Evolutionary conservation across 805 yeast genomes (phyloP).

Genomic region (Ogataea nakhonphanomensis): DNA sequence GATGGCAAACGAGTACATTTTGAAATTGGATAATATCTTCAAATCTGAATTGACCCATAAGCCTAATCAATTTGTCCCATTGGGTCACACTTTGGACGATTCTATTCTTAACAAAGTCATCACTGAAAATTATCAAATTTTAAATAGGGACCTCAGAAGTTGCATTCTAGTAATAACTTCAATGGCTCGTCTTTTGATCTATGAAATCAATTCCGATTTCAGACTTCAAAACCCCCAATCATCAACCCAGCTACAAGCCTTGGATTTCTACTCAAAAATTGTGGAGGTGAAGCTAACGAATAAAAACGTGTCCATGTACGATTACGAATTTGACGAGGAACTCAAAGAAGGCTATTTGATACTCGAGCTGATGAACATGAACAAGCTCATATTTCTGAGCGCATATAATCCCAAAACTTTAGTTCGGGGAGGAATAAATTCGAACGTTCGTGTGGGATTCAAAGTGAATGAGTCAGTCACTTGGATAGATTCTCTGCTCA

Average conservation of each 20-base stretch:
- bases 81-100: slow-evolving; percentile 33
- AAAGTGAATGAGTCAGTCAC: slow-evolving; percentile 46
- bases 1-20: slow-evolving; percentile 31
- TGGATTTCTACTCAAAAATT: slow-evolving; percentile 34
- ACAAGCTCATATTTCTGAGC: slow-evolving; percentile 54
- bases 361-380: slow-evolving; percentile 55
- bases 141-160: slow-evolving; percentile 31
- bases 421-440: slow-evolving; percentile 32
- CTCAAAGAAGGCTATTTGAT: slow-evolving; percentile 59
- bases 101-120: slow-evolving; percentile 29
- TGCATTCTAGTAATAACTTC: slow-evolving; percentile 36
- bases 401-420: slow-evolving; percentile 37
- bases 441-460: slow-evolving; percentile 34
- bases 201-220: slow-evolving; percentile 32
- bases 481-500: slow-evolving; percentile 70
- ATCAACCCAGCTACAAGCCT: slow-evolving; percentile 39
- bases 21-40: slow-evolving; percentile 32
- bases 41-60: slow-evolving; percentile 33
- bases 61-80: slow-evolving; percentile 26
- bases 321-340: slow-evolving; percentile 68
- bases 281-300: slow-evolving; percentile 45
- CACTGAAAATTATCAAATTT: slow-evolving; percentile 28
- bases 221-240: slow-evolving; percentile 31
- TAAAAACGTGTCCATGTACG: slow-evolving; percentile 67
- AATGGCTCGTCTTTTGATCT: slow-evolving; percentile 34